Evolutionary conservation across 2,329 filamentous ascomycete species (phyloP).

Genomic region (Fusarium sp.): DNA sequence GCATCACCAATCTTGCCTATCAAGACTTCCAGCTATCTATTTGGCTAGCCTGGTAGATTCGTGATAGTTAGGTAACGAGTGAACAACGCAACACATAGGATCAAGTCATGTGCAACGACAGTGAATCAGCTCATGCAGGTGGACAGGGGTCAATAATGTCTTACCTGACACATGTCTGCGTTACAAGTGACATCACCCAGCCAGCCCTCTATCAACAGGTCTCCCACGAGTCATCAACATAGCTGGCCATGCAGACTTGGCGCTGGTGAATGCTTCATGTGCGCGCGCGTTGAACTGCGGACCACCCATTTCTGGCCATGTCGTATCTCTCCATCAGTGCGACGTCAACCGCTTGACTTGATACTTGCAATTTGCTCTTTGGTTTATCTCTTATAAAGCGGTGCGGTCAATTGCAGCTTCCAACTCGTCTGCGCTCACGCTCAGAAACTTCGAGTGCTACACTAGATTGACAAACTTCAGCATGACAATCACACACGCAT

Average conservation of each 20-base stretch:
- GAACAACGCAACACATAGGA: no score
- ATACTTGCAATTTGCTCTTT: no score
- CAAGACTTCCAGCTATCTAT: no score
- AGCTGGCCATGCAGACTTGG: background rate
- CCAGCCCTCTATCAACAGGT: background rate
- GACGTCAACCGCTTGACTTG: background rate
- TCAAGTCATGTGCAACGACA: no score
- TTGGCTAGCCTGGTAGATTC: no score
- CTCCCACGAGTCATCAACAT: background rate
- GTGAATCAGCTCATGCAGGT: background rate
- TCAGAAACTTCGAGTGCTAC: background rate
- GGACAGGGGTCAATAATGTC: background rate
- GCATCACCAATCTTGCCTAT: no score
- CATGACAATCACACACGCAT: background rate
- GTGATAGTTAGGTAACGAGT: no score
- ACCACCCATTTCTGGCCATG: background rate
- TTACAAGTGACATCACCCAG: background rate
- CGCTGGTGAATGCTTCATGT: background rate
- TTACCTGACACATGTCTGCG: background rate
- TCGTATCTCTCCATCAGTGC: background rate
- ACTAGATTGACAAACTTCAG: background rate
- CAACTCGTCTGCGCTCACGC: background rate
- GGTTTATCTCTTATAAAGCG: background rate
- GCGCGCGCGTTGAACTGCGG: background rate
- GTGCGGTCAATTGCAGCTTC: background rate